Percentiles rank a stretch among this genome's conserved stretches.
Evolutionary conservation across 129 eudicot species (phyloP).

Genomic region (Ambrosia artemisiifolia): DNA sequence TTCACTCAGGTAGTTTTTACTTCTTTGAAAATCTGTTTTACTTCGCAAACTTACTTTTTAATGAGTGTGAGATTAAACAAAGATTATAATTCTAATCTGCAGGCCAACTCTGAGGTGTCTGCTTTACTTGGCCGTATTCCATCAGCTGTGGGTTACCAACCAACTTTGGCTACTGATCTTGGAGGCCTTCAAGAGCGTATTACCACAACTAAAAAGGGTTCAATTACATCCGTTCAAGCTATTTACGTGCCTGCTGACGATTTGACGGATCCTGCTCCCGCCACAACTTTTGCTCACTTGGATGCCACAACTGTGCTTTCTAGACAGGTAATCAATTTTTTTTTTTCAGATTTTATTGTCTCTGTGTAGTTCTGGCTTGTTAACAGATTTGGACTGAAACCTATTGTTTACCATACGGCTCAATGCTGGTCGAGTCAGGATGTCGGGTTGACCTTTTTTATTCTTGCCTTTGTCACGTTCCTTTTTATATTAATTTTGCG

Average conservation of each 20-base stretch:
- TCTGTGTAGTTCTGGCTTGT: not conserved
- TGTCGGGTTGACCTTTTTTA: not conserved
- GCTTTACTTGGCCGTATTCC: conserved; percentile 94
- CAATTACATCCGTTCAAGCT: conserved; percentile 87
- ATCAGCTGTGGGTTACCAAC: conserved; percentile 95
- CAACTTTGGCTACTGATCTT: conserved; percentile 94
- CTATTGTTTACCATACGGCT: not conserved
- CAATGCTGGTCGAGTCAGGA: not conserved
- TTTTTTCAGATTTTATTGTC: not conserved
- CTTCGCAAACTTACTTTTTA: not conserved
- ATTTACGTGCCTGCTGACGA: conserved; percentile 96
- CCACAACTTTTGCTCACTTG: conserved; percentile 96
- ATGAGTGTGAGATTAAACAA: not conserved
- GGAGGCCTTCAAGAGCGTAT: conserved; percentile 97
- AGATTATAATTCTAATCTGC: not conserved
- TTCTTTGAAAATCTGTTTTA: not conserved
- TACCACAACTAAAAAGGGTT: conserved; percentile 87
- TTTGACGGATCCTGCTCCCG: conserved; percentile 97
- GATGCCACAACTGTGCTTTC: conserved; percentile 95
- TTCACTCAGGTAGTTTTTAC: conserved; percentile 66
- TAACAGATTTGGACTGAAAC: not conserved
- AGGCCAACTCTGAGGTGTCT: conserved; percentile 97
- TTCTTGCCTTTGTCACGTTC: not conserved
- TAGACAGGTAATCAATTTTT: conserved; percentile 47
- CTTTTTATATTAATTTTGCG: not conserved